Percentiles rank a stretch among this genome's conserved stretches.
Evolutionary conservation across 331 rosid species (phyloP).

Genomic region (Malus hybrid): DNA sequence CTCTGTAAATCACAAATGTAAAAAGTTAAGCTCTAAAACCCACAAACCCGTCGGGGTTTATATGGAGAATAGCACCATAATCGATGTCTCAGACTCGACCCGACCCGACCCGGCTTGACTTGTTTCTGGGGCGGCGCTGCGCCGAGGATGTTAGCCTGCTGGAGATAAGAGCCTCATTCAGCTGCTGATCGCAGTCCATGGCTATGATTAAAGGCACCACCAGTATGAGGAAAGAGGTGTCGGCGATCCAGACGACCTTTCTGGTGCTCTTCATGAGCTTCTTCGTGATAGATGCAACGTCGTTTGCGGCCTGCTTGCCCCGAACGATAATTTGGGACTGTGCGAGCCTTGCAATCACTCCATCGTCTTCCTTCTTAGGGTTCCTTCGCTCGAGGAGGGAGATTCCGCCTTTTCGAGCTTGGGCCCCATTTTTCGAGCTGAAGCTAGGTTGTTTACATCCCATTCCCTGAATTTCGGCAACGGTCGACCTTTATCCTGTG

Average conservation of each 20-base stretch:
- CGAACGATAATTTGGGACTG: conserved; percentile 45
- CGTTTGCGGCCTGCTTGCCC: conserved; percentile 55
- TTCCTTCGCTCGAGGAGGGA: conserved; percentile 63
- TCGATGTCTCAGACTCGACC: too few species aligned
- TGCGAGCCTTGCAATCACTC: conserved; percentile 12
- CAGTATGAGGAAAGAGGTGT: too few species aligned
- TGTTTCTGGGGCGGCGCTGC: too few species aligned
- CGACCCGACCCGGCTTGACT: too few species aligned
- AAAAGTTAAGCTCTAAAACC: background rate
- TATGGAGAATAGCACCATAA: too few species aligned
- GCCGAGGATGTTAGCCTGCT: too few species aligned
- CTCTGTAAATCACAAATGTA: conserved; percentile 21
- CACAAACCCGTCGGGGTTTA: too few species aligned
- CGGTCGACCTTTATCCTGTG: conserved; percentile 54
- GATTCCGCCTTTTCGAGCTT: conserved; percentile 62
- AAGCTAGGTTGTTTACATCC: conserved; percentile 84
- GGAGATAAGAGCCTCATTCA: too few species aligned
- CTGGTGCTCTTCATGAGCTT: conserved; percentile 88
- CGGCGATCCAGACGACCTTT: conserved; percentile 68
- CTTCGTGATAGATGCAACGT: conserved; percentile 40
- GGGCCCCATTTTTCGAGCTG: conserved; percentile 57
- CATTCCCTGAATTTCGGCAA: conserved; percentile 90
- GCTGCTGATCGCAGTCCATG: too few species aligned
- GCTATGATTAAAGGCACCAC: too few species aligned
- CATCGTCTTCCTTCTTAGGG: conserved; percentile 17